Evolutionary conservation across 2,329 filamentous ascomycete genomes (phyloP), one percentile per base, ranked within the genome.

Genomic region (Neonectria coccinea): DNA sequence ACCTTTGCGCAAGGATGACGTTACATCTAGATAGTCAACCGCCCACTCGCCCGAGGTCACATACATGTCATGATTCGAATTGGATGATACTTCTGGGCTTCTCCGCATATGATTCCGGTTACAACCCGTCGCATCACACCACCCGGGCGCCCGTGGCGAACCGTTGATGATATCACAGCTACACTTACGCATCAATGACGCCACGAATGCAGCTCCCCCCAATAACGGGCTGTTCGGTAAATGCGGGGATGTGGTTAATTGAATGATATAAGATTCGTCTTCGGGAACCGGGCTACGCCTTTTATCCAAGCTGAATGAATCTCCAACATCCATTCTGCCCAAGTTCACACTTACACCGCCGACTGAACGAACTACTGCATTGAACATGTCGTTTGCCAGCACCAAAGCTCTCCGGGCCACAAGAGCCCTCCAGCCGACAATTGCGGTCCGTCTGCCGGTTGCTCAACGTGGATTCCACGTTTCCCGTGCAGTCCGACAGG

Each of bases 141-240:
- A 59, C 44, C 50, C 14, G 11, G 36, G 18, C n/a, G 18, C n/a
- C 16, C 44, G 59, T 44, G 58, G 58, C 33, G 47, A 59, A 50
- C 51, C 41, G 58, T 58, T 31, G n/a, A 42, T 68, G 66, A 71
- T 70, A 57, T 67, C 59, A 67, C 52, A 39, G 50, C 12, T 61
- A 62, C 59, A 60, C 54, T 48, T 64, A 71, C 70, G 61, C 61
- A 74, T 69, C 54, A 50, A 73, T 73, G 71, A 73, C 71, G 71
- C 66, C 65, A 73, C 59, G 59, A 66, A 56, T 36, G 44, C 31
- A 42, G 20, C 4, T 25, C 27, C 10, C 47, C 27, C 29, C 12
- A 62, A 50, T 51, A 62, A 44, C 48, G 16, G 25, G 18, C 12
- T 6, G 14, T 39, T 48, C 39, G 20, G 18, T 10, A 11, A 11